Evolutionary conservation across 75 land plant genomes (phyloP), one percentile per base, ranked within the genome.

Genomic region (Cryptomeria japonica): DNA sequence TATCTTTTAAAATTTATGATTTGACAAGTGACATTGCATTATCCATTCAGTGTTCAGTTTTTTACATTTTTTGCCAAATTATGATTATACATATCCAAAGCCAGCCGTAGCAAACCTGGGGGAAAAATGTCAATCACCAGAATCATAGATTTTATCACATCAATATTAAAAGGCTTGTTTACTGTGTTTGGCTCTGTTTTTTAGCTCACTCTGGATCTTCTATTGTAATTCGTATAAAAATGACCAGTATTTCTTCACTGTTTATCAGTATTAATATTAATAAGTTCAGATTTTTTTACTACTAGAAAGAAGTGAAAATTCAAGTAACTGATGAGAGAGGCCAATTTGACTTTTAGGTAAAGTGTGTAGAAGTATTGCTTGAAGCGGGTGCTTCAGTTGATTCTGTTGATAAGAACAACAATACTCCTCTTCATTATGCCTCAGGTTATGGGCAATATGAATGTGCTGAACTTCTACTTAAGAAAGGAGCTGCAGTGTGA

Each of bases 401-500:
- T 78, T 87, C 91, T 41, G 73, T 86, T 51, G 87, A 86, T 36
- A 75, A 86, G 84, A 75, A 86, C 78, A 68, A 86, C 78, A 86
- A 86, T 38, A 86, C 87, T 68, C 46, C 87, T 68, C 87, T 86
- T 55, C 87, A 86, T 86, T 86, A 86, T 86, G 87, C 87, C 55
- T 68, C 87, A 42, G 78, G 87, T 64, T 86, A 86, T 41, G 87
- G 87, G 41, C 87, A 86, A 39, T 75, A 86, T 73, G 87, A 90
- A 90, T 91, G 92, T 85, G 92, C 84, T 41, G 92, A 91, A 80
- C 89, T 91, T 47, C 89, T 91, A 56, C 85, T 91, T 55, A 87
- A 90, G 75, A 83, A 73, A 22, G 92, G 92, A 84, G 92, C 92
- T 79, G 92, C 86, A 31, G 92, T 91, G 85, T 91, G 87, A 79